These are phyloP conservation scores for Rhizopogon salebrosus DNA, from an alignment of 768 basidiomycete genomes.

Conservation along the genomic window DNA sequence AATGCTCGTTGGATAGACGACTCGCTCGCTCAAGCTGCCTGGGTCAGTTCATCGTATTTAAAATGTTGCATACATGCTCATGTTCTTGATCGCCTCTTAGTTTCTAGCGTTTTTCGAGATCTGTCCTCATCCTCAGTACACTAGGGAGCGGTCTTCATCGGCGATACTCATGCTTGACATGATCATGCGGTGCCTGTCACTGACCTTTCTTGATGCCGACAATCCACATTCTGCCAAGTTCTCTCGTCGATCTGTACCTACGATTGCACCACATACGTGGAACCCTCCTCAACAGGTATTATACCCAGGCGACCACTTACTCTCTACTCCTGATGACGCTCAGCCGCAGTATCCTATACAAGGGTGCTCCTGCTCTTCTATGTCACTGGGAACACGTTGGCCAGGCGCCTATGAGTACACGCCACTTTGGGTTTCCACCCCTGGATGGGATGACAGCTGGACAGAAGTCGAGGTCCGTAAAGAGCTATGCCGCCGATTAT, in stretches of 20 bases:
- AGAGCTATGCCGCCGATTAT: constrained; percentile 67
- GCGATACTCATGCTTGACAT: constrained; percentile 60
- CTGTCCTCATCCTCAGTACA: constrained; percentile 61
- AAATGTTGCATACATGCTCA: constrained; percentile 1
- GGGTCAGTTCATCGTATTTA: constrained; percentile 41
- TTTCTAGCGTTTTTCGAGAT: constrained; percentile 69
- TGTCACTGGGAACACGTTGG: constrained; percentile 51
- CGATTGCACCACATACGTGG: constrained; percentile 22
- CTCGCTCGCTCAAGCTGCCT: constrained; percentile 69
- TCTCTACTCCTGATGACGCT: not conserved
- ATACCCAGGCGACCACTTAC: not conserved
- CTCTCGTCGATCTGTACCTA: constrained; percentile 44
- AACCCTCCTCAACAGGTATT: constrained; percentile 5
- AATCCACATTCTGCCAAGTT: constrained; percentile 50
- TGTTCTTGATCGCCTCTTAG: constrained; percentile 29
- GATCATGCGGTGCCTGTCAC: constrained; percentile 55
- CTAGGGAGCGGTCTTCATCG: constrained; percentile 47
- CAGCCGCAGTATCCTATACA: constrained; percentile 10
- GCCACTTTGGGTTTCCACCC: constrained; percentile 60
- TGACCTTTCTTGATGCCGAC: constrained; percentile 55
- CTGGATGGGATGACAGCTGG: constrained; percentile 57
- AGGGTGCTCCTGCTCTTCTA: constrained; percentile 42
- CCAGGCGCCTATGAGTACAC: constrained; percentile 44
- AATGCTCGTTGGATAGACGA: constrained; percentile 71
- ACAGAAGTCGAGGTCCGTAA: constrained; percentile 60